Conservation (phyloP, 2,329 filamentous ascomycete genomes). For the Pyrenophora tritici-repentis region DNA sequence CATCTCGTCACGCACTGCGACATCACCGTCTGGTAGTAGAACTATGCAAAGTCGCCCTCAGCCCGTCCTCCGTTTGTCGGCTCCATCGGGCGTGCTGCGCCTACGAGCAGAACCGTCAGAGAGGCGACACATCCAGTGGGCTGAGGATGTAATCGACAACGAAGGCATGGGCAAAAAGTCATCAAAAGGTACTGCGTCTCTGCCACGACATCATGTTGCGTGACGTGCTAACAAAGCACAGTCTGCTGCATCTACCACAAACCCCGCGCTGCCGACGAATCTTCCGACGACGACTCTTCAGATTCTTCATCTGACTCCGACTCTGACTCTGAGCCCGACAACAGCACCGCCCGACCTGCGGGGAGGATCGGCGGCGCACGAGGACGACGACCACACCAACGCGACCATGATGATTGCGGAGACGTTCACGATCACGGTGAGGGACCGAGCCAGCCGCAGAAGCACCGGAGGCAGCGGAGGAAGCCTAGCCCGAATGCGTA, state of each 20-base stretch:
- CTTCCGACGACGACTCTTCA: slow-evolving; percentile 68
- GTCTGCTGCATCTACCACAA: slow-evolving; percentile 99
- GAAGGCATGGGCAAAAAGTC: slow-evolving; percentile 92
- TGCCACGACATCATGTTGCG: neutral
- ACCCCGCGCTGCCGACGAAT: slow-evolving; percentile 71
- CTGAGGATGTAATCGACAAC: slow-evolving; percentile 91
- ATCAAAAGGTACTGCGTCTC: slow-evolving; percentile 73
- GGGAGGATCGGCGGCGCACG: slow-evolving; percentile 31
- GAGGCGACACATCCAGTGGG: slow-evolving; percentile 80
- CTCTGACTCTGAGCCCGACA: slow-evolving; percentile 57
- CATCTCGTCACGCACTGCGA: slow-evolving; percentile 26
- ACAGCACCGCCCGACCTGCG: slow-evolving; percentile 53
- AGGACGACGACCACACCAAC: slow-evolving; percentile 34
- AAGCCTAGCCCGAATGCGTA: slow-evolving; percentile 79
- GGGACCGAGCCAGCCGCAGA: slow-evolving; percentile 48
- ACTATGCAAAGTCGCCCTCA: slow-evolving; percentile 35
- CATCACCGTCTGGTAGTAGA: slow-evolving; percentile 26
- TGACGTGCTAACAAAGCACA: slow-evolving; percentile 43
- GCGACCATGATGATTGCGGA: slow-evolving; percentile 40
- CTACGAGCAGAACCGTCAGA: slow-evolving; percentile 51
- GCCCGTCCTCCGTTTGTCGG: slow-evolving; percentile 40
- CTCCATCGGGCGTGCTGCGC: slow-evolving; percentile 45
- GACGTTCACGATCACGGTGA: slow-evolving; percentile 50
- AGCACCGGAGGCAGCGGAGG: slow-evolving; percentile 49
- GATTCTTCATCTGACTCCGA: slow-evolving; percentile 63